Base-by-base conservation (phyloP, 352 stramenopile species). In the Globisporangium mamillatum region DNA sequence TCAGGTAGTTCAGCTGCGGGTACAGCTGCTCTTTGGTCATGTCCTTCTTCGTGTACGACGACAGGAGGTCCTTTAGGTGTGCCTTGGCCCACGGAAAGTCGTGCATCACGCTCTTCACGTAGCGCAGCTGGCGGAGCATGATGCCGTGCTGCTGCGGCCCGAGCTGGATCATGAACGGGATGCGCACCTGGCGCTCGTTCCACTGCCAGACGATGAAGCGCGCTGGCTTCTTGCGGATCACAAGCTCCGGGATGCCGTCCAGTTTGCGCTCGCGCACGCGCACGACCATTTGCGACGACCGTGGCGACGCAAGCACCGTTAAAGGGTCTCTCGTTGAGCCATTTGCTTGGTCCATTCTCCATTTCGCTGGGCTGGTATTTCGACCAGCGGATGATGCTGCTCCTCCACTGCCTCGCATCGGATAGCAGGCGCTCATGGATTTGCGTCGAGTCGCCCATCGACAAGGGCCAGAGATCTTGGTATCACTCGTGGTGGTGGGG, bases 41-140 rank as follows among this genome's bases (percentile, higher is more conserved):
- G 32, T 91, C 76, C 46, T 94, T 91, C 53, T 84, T 77, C 18
- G 83, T 94, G 69, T 94, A 94, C 3, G 75, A 71, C 1, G 83
- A 79, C 24, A 94, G 57, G 22, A 94, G 64, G 16, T 85, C 73
- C 18, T 83, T 84, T 12, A 94, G 62, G 41, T 90, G 82, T 4
- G 81, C 72, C 68, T 94, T 94, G 1, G 84, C 86, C 86, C 86
- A 94, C 41, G 86, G 84, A n/a, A 93, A 73, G 24, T 94, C 81
- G 60, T 93, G 82, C 86, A 93, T 94, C 55, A 91, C 84, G 8
- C 77, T 81, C 71, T 92, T 93, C 48, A 94, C 79, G 70, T 90
- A 94, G n/a, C 86, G 84, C 24, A 94, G 64, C 57, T 94, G 86
- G 2, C 78, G 74, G n/a, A 94, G 53, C 86, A 94, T 94, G 57